Evolutionary conservation across 192 early-diverging fungal species (phyloP).

Genomic region (Linnemannia schmuckeri): DNA sequence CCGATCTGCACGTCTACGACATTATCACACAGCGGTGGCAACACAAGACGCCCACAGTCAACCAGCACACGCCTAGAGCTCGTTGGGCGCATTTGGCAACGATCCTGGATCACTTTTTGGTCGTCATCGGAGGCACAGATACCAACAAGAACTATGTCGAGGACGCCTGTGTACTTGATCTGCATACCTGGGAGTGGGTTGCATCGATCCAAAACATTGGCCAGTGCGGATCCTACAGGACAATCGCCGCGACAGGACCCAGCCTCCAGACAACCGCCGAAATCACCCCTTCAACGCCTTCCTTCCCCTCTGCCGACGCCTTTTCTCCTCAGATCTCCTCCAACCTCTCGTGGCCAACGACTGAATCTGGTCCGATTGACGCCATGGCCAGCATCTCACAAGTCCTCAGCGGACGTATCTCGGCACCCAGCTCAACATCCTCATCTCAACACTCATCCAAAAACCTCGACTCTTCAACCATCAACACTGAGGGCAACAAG

Average conservation of each 20-base stretch:
- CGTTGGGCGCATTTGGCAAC: slow-evolving; percentile 54
- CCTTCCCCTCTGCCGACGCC: slow-evolving; percentile 41
- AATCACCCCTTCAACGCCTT: slow-evolving; percentile 31
- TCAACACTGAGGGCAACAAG: not conserved
- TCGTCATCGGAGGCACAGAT: slow-evolving; percentile 54
- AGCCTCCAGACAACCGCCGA: slow-evolving; percentile 11
- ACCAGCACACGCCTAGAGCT: slow-evolving; percentile 42
- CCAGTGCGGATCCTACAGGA: slow-evolving; percentile 51
- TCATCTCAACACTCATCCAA: slow-evolving; percentile 25
- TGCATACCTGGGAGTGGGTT: slow-evolving; percentile 55
- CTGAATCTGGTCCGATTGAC: slow-evolving; percentile 30
- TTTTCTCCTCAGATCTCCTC: slow-evolving; percentile 29
- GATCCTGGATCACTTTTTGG: slow-evolving; percentile 35
- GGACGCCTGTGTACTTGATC: slow-evolving; percentile 49
- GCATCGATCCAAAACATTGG: slow-evolving; percentile 47
- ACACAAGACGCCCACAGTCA: slow-evolving; percentile 33
- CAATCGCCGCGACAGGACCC: slow-evolving; percentile 45
- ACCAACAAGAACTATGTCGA: slow-evolving; percentile 43
- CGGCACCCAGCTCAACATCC: slow-evolving; percentile 34
- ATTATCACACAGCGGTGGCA: slow-evolving; percentile 49
- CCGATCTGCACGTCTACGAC: slow-evolving; percentile 46
- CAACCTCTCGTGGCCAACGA: slow-evolving; percentile 36
- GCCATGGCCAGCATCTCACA: slow-evolving; percentile 44
- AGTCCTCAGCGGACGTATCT: slow-evolving; percentile 50
- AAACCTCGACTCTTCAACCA: not conserved